Evolutionary conservation across 139 green algal species (phyloP).

Genomic region (Spirogloea muscicola): DNA sequence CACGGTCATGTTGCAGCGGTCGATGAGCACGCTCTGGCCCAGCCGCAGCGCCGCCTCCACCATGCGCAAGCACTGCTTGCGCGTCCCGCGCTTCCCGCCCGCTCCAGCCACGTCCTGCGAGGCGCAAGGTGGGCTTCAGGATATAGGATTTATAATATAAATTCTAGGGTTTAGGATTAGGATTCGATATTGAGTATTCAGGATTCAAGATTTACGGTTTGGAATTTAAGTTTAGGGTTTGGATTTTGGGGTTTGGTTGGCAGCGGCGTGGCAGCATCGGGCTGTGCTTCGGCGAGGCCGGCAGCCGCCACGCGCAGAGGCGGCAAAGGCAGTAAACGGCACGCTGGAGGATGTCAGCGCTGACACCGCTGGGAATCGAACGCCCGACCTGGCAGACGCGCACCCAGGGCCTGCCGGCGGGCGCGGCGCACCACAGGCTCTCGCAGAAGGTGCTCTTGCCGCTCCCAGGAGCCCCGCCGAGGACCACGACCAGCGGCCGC

Average conservation of each 20-base stretch:
- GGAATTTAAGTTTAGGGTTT: too few relatives aligned
- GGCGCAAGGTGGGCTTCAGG: neutral
- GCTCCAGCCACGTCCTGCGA: constrained; percentile 28
- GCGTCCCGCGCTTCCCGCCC: constrained; percentile 52
- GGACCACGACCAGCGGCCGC: constrained; percentile 19
- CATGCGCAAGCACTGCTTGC: constrained; percentile 63
- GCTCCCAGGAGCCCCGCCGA: constrained; percentile 38
- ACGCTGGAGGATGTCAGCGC: too few relatives aligned
- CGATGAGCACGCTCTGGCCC: constrained; percentile 56
- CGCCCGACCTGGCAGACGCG: constrained; percentile 6
- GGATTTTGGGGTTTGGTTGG: too few relatives aligned
- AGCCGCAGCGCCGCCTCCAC: constrained; percentile 43
- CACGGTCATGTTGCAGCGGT: constrained; percentile 62
- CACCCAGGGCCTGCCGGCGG: too few relatives aligned
- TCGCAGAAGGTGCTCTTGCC: constrained; percentile 70
- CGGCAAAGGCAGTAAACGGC: too few relatives aligned
- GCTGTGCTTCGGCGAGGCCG: neutral
- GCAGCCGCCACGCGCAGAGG: too few relatives aligned
- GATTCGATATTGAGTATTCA: too few relatives aligned
- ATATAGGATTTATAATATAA: neutral
- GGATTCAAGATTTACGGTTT: too few relatives aligned
- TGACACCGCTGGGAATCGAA: too few relatives aligned
- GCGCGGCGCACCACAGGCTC: too few relatives aligned
- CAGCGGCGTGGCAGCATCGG: neutral
- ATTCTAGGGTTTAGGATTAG: too few relatives aligned